These are phyloP conservation scores for Dothistroma pini DNA, from an alignment of 2,329 filamentous ascomycete species.

Conservation along the genomic window DNA sequence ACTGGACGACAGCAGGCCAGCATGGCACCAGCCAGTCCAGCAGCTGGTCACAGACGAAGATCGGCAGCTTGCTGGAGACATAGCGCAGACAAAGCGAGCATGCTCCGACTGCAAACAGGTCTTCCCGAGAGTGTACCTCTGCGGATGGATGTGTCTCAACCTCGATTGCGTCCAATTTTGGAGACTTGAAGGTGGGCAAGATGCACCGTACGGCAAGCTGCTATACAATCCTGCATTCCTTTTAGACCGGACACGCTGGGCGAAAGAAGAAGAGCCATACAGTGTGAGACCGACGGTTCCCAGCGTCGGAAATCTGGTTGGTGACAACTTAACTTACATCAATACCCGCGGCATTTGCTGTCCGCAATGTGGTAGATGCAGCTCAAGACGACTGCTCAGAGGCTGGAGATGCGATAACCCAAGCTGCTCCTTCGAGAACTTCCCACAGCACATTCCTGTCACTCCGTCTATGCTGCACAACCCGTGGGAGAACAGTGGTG, in stretches of 20 bases:
- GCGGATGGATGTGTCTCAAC: conserved; percentile 58
- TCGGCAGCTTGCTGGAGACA: conserved; percentile 3
- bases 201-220: conserved; percentile 35
- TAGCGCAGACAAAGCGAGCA: conserved; percentile 34
- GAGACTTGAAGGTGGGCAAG: conserved; percentile 39
- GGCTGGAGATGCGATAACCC: conserved; percentile 58
- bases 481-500: conserved; percentile 30
- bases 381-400: conserved; percentile 57
- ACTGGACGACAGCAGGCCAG: conserved; percentile 54
- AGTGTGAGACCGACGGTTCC: conserved; percentile 42
- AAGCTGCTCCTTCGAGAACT: conserved; percentile 44
- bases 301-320: conserved; percentile 37
- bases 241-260: conserved; percentile 48
- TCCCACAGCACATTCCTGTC: conserved; percentile 27
- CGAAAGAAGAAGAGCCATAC: conserved; percentile 35
- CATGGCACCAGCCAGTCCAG: conserved; percentile 32
- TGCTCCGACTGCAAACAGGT: conserved; percentile 31
- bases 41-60: conserved; percentile 9
- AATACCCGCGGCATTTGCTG: conserved; percentile 66
- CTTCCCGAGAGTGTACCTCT: conserved; percentile 41
- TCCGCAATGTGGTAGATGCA: conserved; percentile 59
- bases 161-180: conserved; percentile 54
- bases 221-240: conserved; percentile 58
- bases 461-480: conserved; percentile 24
- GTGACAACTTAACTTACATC: conserved; percentile 48